Percentiles rank a stretch among this genome's conserved stretches.
phyloP scores from a whole-genome alignment of 2,329 filamentous ascomycete genomes.

The Diaporthe humulicola region DNA sequence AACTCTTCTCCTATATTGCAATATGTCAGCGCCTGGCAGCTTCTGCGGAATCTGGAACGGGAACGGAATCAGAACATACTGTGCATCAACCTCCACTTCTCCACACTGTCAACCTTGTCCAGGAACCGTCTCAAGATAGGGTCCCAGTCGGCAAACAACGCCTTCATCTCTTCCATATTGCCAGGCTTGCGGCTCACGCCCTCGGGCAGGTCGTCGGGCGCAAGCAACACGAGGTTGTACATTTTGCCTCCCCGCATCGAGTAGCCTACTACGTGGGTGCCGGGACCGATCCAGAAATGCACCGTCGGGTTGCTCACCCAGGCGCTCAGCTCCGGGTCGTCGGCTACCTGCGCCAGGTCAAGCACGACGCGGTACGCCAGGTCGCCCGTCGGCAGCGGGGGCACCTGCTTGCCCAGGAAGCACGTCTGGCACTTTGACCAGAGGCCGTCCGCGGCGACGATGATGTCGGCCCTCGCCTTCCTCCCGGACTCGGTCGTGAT shows the following conservation, averaged over 20 bases:
- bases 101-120: constrained; percentile 67
- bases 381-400: constrained; percentile 71
- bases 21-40: background rate
- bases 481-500: constrained; percentile 55
- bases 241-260: constrained; percentile 69
- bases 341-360: constrained; percentile 60
- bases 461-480: constrained; percentile 62
- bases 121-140: constrained; percentile 62
- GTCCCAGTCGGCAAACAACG: constrained; percentile 74
- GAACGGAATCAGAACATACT: constrained; percentile 46
- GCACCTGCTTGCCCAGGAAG: constrained; percentile 59
- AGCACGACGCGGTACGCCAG: constrained; percentile 75
- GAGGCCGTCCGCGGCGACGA: constrained; percentile 75
- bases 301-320: constrained; percentile 66
- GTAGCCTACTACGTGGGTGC: constrained; percentile 73
- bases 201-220: constrained; percentile 67
- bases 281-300: constrained; percentile 75
- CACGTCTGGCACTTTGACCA: constrained; percentile 70
- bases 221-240: constrained; percentile 76
- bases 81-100: constrained; percentile 79
- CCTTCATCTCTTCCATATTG: constrained; percentile 71
- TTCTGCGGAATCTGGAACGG: no score
- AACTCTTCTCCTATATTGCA: constrained; percentile 56
- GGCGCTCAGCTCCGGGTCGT: constrained; percentile 62
- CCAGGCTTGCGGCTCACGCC: constrained; percentile 64